A percentile compares a stretch with the other conserved stretches of the same genome.
Conservation (phyloP, 306 rosid genomes). For the Gastrolobium bilobum region DNA sequence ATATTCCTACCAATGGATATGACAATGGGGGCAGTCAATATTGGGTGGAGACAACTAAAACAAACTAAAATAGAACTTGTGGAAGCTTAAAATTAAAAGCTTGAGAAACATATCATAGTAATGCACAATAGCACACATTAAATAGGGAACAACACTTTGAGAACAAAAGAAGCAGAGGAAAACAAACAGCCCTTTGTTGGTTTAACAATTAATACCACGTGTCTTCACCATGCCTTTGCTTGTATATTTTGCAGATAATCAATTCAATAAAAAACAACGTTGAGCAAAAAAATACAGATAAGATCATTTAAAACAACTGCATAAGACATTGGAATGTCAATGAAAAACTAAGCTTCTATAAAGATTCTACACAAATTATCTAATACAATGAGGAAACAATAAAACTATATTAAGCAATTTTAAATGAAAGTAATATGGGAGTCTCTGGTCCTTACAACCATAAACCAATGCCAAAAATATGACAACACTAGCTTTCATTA, state of each 20-base stretch:
- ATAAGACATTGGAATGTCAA: conserved; percentile 19
- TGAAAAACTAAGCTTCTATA: background rate
- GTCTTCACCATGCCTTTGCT: conserved; percentile 17
- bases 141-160: conserved; percentile 34
- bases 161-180: conserved; percentile 34
- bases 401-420: conserved; percentile 26
- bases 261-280: conserved; percentile 30
- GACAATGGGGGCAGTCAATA: conserved; percentile 29
- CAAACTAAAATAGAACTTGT: conserved; percentile 12
- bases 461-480: conserved; percentile 21
- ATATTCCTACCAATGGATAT: conserved; percentile 28
- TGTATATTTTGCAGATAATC: conserved; percentile 37
- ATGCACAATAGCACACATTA: conserved; percentile 37
- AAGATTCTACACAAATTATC: conserved; percentile 23
- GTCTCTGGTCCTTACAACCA: conserved; percentile 14
- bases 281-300: conserved; percentile 14
- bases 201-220: conserved; percentile 26
- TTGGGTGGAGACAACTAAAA: conserved; percentile 36
- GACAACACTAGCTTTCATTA: conserved; percentile 9
- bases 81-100: conserved; percentile 30
- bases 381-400: conserved; percentile 10
- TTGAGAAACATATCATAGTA: conserved; percentile 38
- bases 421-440: conserved; percentile 3
- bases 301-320: conserved; percentile 24
- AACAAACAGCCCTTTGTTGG: background rate